Evolutionary conservation across 2,329 filamentous ascomycete species (phyloP).

Genomic region (Aspergillus udagawae): DNA sequence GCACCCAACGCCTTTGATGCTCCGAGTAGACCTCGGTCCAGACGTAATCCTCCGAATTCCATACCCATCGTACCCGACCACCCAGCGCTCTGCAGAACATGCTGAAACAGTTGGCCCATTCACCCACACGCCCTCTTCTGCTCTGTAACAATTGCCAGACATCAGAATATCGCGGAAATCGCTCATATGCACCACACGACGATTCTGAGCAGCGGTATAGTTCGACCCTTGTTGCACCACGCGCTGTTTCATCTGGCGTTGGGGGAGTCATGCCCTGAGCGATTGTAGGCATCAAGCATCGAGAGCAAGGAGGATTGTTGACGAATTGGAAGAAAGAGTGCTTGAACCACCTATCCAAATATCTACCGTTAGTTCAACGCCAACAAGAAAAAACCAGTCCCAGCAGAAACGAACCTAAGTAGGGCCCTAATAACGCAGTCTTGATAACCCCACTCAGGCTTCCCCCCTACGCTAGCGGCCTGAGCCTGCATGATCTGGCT

Average conservation of each 20-base stretch:
- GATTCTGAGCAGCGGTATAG: constrained; percentile 79
- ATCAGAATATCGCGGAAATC: constrained; percentile 91
- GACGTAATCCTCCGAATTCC: constrained; percentile 95
- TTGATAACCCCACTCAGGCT: constrained; percentile 93
- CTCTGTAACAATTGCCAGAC: constrained; percentile 90
- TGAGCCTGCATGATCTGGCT: constrained; percentile 81
- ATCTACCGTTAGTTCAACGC: constrained; percentile 4
- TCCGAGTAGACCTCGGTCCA: constrained; percentile 98
- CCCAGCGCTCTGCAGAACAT: constrained; percentile 96
- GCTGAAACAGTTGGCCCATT: constrained; percentile 98
- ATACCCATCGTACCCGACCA: constrained; percentile 90
- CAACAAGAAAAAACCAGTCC: constrained; percentile 1
- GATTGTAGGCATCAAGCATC: constrained; percentile 78
- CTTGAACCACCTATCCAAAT: constrained; percentile 76
- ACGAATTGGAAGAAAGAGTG: constrained; percentile 93
- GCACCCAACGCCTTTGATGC: constrained; percentile 90
- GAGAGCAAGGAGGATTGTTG: constrained; percentile 84
- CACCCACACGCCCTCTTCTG: constrained; percentile 77
- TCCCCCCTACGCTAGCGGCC: constrained; percentile 79
- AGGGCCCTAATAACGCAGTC: constrained; percentile 91
- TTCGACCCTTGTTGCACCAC: constrained; percentile 82
- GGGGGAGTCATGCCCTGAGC: constrained; percentile 79
- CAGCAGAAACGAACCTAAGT: constrained; percentile 59
- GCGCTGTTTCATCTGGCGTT: constrained; percentile 82
- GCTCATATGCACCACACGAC: constrained; percentile 72